phyloP scores from a whole-genome alignment of 2,329 filamentous ascomycete genomes.

The Orbilia blumenaviensis region DNA sequence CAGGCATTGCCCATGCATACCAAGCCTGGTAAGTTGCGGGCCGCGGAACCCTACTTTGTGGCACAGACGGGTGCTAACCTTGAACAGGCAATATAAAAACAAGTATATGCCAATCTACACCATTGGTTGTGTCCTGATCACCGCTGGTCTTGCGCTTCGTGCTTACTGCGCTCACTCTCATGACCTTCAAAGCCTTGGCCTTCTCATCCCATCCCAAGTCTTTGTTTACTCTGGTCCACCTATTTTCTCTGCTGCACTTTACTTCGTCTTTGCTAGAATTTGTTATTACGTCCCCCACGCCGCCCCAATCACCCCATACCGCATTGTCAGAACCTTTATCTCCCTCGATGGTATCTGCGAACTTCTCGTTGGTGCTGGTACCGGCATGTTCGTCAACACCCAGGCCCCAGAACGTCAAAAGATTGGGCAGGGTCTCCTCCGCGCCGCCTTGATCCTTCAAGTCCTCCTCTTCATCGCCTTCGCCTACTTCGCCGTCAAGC shows the following conservation, averaged over 20 bases:
- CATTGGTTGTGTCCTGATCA: constrained; percentile 23
- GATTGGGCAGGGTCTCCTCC: constrained; percentile 47
- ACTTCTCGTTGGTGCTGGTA: constrained; percentile 40
- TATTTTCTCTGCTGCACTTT: constrained; percentile 45
- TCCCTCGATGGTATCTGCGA: constrained; percentile 52
- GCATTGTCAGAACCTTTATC: constrained; percentile 48
- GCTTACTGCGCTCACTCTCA: constrained; percentile 21
- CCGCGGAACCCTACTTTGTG: not conserved
- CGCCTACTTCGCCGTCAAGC: constrained; percentile 37
- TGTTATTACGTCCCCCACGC: constrained; percentile 50
- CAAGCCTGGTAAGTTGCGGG: constrained; percentile 39
- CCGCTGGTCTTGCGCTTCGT: constrained; percentile 36
- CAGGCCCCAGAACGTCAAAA: constrained; percentile 32
- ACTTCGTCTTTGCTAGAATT: constrained; percentile 44
- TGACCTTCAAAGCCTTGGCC: constrained; percentile 37
- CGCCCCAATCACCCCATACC: constrained; percentile 45
- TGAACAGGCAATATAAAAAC: constrained; percentile 47
- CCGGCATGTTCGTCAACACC: constrained; percentile 49
- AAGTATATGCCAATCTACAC: constrained; percentile 48
- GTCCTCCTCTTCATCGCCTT: constrained; percentile 46
- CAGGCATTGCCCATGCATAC: constrained; percentile 20
- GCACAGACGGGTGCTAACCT: not conserved
- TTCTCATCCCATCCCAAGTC: constrained; percentile 48
- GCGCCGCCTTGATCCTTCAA: constrained; percentile 43
- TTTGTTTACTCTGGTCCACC: constrained; percentile 51